Evolutionary conservation across 352 stramenopile genomes (phyloP), one percentile per base, ranked within the genome.

Genomic region (Pythium scleroteichum): DNA sequence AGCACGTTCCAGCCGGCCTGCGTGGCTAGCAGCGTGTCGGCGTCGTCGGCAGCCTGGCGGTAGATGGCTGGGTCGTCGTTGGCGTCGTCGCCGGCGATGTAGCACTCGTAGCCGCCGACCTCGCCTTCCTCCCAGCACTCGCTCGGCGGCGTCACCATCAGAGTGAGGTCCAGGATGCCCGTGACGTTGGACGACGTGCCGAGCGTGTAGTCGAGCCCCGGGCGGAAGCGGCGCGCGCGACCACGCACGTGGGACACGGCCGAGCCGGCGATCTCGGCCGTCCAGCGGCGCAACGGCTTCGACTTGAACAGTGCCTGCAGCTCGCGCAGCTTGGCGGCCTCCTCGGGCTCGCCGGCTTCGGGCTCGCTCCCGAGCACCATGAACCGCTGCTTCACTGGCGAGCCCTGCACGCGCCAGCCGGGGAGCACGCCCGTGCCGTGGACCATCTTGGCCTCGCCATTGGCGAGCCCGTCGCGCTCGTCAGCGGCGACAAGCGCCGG

Each of bases 181-280:
- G 71, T 96, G 77, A 62, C 51, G 26, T 38, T 60, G 19, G 63
- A 70, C 49, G 53, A 62, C 45, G 63, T 70, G 14, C 88, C 90
- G 35, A 98, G 84, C 13, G 90, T 97, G 68, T 97, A 98, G 71
- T 98, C 92, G 26, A 97, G 71, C 6, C 92, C 92, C 8, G 88
- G 78, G 3, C 92, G 82, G 67, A 98, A 97, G 13, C 89, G 75
- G 47, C 92, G 75, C 39, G 91, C 81, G 40, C 75, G 49, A 17
- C 73, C 73, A 14, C 76, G 68, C 40, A 80, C 55, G 12, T 75
- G 78, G 16, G 78, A 69, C 16, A 61, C 53, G 22, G 68, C 66
- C 13, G 77, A 64, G 39, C 80, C 78, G 14, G 87, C 82, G 17
- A 90, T 41, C 17, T 58, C 61, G 17, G 64, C 69, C 0, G 93